Evolutionary conservation across 2,329 filamentous ascomycete species (phyloP).

Genomic region (Akanthomyces lecanii): DNA sequence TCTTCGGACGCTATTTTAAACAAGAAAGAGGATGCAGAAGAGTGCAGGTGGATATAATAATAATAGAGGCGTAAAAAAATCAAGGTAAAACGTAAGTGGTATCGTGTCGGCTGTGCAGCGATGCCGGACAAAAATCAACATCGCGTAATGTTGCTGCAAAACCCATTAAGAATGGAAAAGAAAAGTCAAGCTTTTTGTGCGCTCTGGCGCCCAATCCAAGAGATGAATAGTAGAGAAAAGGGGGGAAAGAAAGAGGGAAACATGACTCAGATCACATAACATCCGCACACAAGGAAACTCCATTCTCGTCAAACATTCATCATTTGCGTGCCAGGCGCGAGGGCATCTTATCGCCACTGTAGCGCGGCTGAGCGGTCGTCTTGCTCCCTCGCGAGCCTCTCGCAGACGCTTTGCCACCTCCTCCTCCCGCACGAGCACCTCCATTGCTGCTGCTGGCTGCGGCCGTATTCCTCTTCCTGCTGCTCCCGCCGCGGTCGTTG

Average conservation of each 20-base stretch:
- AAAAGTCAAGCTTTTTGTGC: background rate
- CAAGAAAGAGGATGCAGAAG: background rate
- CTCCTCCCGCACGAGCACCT: background rate
- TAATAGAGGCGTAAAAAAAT: background rate
- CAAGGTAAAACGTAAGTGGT: constrained; percentile 8
- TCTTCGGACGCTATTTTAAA: background rate
- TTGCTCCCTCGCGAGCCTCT: background rate
- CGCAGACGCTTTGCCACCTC: constrained; percentile 2
- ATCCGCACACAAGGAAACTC: background rate
- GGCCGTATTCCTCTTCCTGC: constrained; percentile 23
- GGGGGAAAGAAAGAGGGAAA: background rate
- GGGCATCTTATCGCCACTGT: constrained; percentile 34
- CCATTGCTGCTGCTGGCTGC: background rate
- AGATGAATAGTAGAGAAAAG: background rate
- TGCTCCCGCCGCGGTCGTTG: constrained; percentile 21
- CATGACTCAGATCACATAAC: background rate
- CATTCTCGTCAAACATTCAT: background rate
- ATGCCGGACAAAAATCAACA: background rate
- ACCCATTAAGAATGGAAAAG: background rate
- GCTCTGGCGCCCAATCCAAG: background rate
- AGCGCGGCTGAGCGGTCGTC: constrained; percentile 28
- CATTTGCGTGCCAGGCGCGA: constrained; percentile 15
- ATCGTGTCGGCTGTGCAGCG: constrained; percentile 1
- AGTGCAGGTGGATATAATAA: background rate
- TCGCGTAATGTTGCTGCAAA: background rate